Evolutionary conservation across 352 stramenopile species (phyloP).

Genomic region (Phytophthora macrochlamydospora): DNA sequence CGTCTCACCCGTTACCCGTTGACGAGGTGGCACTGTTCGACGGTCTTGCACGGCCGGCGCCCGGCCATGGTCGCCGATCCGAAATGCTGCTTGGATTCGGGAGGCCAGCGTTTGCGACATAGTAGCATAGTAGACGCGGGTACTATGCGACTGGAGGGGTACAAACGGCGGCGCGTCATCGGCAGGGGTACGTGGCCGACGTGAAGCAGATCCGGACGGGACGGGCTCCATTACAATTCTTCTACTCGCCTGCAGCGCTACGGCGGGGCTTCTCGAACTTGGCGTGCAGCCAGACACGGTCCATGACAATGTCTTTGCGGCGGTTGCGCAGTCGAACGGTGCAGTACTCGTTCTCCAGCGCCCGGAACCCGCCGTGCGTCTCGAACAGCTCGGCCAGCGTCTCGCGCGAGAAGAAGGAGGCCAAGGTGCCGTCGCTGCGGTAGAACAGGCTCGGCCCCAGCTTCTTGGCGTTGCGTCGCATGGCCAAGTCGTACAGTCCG

Average conservation of each 20-base stretch:
- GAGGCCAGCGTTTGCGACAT: constrained; percentile 16
- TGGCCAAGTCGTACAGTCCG: constrained; percentile 86
- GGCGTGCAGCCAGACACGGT: constrained; percentile 82
- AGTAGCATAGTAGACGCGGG: constrained; percentile 12
- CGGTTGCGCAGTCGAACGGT: constrained; percentile 78
- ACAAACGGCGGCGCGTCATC: constrained; percentile 9
- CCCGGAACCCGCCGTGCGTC: constrained; percentile 43
- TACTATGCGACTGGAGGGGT: constrained; percentile 6
- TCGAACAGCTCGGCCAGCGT: constrained; percentile 52
- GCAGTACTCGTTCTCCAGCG: constrained; percentile 76
- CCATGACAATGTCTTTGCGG: constrained; percentile 73
- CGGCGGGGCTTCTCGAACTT: constrained; percentile 58
- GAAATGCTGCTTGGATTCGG: constrained; percentile 24
- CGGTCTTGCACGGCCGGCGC: constrained; percentile 9
- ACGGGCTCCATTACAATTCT: background rate
- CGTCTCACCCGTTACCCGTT: constrained; percentile 30
- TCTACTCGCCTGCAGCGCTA: background rate
- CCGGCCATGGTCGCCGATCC: constrained; percentile 19
- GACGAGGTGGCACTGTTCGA: constrained; percentile 16
- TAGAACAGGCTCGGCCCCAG: constrained; percentile 65
- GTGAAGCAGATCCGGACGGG: constrained; percentile 21
- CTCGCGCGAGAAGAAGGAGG: constrained; percentile 80
- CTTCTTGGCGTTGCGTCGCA: constrained; percentile 81
- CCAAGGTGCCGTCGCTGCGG: constrained; percentile 78
- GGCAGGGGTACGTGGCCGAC: constrained; percentile 21